Base-by-base conservation (phyloP, 768 basidiomycete species). In the button mushroom (Agaricus bisporus) region DNA sequence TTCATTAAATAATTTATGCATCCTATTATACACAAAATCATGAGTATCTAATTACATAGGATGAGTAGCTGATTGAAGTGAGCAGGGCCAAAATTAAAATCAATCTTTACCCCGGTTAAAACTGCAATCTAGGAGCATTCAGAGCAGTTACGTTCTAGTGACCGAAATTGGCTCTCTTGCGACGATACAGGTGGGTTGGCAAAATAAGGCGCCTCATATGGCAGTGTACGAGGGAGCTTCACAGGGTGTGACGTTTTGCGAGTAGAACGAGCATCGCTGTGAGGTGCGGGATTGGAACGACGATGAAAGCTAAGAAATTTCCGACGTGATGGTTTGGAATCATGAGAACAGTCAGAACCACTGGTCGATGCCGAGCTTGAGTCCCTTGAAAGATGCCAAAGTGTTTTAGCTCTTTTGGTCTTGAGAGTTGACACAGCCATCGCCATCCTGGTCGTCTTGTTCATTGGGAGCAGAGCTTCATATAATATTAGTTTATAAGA, bases 201-300 rank as follows among this genome's bases (percentile, higher is more conserved):
- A 56, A 76, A 76, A 67, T 75, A 75, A 5, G 75, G 74, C 26
- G 75, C 70, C 43, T 68, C 73, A 50, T 76, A 76, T 4, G 75
- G 75, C 36, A 59, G 66, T 14, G 75, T 76, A 22, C 75, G 65
- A 41, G 14, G 73, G 70, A 7, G 65, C 56, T 57, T 56, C 26
- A 69, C 66, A 48, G 69, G 61, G 35, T 66, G 60, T 25, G 59
- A 18, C 52, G 49, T 47, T 25, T 69, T 72, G 18, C 64, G 63
- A 32, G 66, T n/a, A 62, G 49, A 61, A 67, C 64, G 44, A 58
- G 49, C 54, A 64, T 56, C 28, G 53, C 46, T 25, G 41, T 57
- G 45, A n/a, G 58, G 49, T n/a, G 48, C 54, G 5, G 59, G 11
- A 25, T 26, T 47, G 10, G 52, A 41, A 26, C 62, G 55, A 14